Base-by-base conservation (phyloP, 768 basidiomycete genomes). In the Heimioporus sp. region DNA sequence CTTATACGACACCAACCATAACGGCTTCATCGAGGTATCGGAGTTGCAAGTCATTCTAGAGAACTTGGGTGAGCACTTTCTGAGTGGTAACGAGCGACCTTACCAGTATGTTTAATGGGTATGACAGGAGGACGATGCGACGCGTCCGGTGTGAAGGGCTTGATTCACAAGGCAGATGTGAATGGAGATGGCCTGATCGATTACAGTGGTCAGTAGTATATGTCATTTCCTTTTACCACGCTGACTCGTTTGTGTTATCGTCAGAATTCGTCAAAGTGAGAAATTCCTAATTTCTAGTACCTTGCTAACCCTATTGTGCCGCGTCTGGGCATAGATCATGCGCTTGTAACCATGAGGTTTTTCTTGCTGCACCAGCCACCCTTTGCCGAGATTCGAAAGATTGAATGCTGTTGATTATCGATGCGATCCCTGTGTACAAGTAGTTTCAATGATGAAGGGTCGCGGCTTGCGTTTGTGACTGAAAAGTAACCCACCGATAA, bases 1-100 rank as follows among this genome's bases (percentile, higher is more conserved):
- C 72, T 92, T 93, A 49, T 97, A 97, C 63, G 95, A 98, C 73
- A 94, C 92, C 81, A 92, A 98, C 65, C 90, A 90, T 12, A 94
- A 92, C 62, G 95, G 94, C 16, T 89, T 78, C 65, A 97, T 98
- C 72, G 86, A 80, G 34, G 83, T 89, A 5, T 84, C 85, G 2
- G 95, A 98, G 76, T 72, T 97, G 69, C 80, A 86, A 66, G 86
- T 89, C 62, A 92, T 97, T 61, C 96, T 98, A 95, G 87, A 81
- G 56, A 92, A 84, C 67, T 79, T 97, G 52, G 89, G 92, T 89
- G 60, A 48, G 82, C 65, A 28, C 15, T 42, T 30, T 41, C 39
- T 43, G 32, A 10, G 10, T 11, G 12, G 15, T 11, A 16, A 15
- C 13, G 5, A 24, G 21, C 7, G 40, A 43, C 19, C 12, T 19